phyloP scores from a whole-genome alignment of 345 rosid genomes.

The Dipteronia sinensis region DNA sequence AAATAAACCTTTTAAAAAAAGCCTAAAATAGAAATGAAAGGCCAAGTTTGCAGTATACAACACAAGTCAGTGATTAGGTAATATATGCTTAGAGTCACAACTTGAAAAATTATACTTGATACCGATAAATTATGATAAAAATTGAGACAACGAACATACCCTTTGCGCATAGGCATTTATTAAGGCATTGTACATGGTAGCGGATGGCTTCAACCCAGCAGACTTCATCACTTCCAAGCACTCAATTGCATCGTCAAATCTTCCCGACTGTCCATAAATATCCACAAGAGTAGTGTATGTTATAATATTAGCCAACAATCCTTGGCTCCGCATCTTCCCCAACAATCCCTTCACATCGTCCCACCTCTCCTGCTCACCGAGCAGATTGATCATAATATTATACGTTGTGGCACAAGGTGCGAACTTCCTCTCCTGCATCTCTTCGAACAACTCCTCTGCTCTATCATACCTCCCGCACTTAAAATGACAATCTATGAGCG shows the following conservation, averaged over 20 bases:
- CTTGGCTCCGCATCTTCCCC: conserved; percentile 66
- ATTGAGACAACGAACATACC: conserved; percentile 46
- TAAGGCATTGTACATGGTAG: conserved; percentile 92
- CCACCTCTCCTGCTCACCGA: conserved; percentile 85
- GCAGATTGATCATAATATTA: conserved; percentile 87
- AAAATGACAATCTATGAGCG: conserved; percentile 87
- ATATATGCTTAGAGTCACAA: background rate
- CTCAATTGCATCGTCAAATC: conserved; percentile 80
- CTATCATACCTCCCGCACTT: conserved; percentile 71
- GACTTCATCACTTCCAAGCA: conserved; percentile 91
- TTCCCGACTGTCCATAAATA: conserved; percentile 86
- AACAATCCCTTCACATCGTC: conserved; percentile 71
- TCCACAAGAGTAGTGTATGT: conserved; percentile 91
- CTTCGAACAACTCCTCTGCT: conserved; percentile 79
- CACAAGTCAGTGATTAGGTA: background rate
- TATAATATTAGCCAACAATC: conserved; percentile 66
- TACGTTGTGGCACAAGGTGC: conserved; percentile 80
- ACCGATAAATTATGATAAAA: conserved; percentile 5
- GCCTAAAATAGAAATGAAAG: too few relatives aligned
- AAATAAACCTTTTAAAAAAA: too few relatives aligned
- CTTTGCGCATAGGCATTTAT: conserved; percentile 96
- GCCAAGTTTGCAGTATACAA: background rate
- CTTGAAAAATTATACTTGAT: background rate
- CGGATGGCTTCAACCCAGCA: conserved; percentile 71
- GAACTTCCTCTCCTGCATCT: conserved; percentile 73